Evolutionary conservation across 345 rosid genomes (phyloP).

Genomic region (Camelina sativa): DNA sequence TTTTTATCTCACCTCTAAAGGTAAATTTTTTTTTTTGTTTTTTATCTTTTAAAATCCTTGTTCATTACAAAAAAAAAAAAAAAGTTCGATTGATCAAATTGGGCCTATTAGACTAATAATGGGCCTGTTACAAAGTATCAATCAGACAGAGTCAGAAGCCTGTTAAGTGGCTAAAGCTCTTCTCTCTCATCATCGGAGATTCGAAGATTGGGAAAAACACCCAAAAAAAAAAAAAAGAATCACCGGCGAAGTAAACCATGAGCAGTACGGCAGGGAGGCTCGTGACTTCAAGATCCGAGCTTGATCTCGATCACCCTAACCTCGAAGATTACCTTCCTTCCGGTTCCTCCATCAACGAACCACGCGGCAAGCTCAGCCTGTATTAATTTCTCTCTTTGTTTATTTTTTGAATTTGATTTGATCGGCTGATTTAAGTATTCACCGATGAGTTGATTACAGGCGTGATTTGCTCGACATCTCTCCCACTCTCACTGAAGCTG

Average conservation of each 20-base stretch:
- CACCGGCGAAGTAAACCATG: slow-evolving; percentile 31
- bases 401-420: slow-evolving; percentile 19
- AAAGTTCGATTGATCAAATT: neutral
- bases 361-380: slow-evolving; percentile 89
- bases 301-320: slow-evolving; percentile 84
- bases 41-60: too few relatives aligned
- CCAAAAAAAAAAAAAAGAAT: neutral
- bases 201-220: slow-evolving; percentile 14
- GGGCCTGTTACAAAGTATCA: slow-evolving; percentile 13
- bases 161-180: neutral
- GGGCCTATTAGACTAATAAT: slow-evolving; percentile 18
- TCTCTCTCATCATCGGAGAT: neutral
- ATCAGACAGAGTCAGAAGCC: neutral
- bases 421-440: slow-evolving; percentile 17
- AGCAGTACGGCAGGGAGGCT: slow-evolving; percentile 50
- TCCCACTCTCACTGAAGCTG: slow-evolving; percentile 91
- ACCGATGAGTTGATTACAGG: slow-evolving; percentile 41
- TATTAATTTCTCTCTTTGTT: slow-evolving; percentile 30
- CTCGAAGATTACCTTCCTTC: slow-evolving; percentile 95
- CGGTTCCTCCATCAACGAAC: slow-evolving; percentile 86
- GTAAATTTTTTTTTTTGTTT: too few relatives aligned
- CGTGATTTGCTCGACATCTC: slow-evolving; percentile 92
- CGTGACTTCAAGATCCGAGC: slow-evolving; percentile 69
- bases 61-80: too few relatives aligned
- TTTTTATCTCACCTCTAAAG: too few relatives aligned